These are phyloP conservation scores for Leccinum proximum DNA, from an alignment of 1,284 basidiomycete genomes.

Conservation along the genomic window DNA sequence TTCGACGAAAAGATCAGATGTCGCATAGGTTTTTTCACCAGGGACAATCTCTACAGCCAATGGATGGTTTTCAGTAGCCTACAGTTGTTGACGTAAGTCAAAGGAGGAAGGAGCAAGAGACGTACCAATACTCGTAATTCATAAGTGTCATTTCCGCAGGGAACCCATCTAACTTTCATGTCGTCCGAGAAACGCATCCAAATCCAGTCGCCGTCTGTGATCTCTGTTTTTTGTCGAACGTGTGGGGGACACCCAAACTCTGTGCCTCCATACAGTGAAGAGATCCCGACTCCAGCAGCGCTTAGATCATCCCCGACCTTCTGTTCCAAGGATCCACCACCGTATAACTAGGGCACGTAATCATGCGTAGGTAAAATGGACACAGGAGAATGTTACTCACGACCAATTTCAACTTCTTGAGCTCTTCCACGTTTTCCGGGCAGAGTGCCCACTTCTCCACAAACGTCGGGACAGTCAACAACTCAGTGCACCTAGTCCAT, in stretches of 20 bases:
- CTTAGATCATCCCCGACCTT: slow-evolving; percentile 17
- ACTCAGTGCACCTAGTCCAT: slow-evolving; percentile 1
- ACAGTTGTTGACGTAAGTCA: not conserved
- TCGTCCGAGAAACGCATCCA: slow-evolving; percentile 21
- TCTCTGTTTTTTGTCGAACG: not conserved
- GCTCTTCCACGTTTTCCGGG: slow-evolving; percentile 1
- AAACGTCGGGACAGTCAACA: slow-evolving; percentile 17
- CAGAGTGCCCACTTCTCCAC: slow-evolving; percentile 12
- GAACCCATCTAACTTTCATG: slow-evolving; percentile 21
- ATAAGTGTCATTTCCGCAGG: slow-evolving; percentile 25
- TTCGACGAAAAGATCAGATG: too few relatives aligned
- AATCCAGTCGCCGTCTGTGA: slow-evolving; percentile 26
- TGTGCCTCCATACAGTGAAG: slow-evolving; percentile 20
- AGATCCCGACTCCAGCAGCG: slow-evolving; percentile 17
- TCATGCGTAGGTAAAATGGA: not conserved
- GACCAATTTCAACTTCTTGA: slow-evolving; percentile 10
- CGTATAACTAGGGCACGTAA: slow-evolving; percentile 11
- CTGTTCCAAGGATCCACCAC: slow-evolving; percentile 18
- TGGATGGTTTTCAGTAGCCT: too few relatives aligned
- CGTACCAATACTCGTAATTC: slow-evolving; percentile 28
- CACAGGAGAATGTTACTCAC: slow-evolving; percentile 11
- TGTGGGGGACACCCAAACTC: slow-evolving; percentile 16
- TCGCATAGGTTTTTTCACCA: slow-evolving; percentile 17
- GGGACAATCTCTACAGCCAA: too few relatives aligned
- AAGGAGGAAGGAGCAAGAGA: not conserved